Evolutionary conservation across 225 moss, liverwort and hornwort genomes (phyloP), one percentile per base, ranked within the genome.

Genomic region (Anthoceros angustus): DNA sequence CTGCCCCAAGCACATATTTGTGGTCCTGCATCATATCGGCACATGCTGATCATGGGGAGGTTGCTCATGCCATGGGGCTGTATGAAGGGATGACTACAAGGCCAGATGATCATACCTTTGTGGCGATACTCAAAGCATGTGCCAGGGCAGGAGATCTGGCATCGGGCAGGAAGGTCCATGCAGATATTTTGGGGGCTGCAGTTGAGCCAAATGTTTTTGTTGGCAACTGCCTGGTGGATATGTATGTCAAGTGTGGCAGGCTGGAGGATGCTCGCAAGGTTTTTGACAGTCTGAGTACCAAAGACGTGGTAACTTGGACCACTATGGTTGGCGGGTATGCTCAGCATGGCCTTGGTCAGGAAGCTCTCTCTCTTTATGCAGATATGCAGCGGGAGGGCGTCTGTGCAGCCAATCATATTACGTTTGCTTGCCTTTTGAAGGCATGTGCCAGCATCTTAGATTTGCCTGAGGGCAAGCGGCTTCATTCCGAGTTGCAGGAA

Each of bases 271-370:
- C 55, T 18, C 55, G 55, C 55, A 55, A 23, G 14, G 16, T 55
- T 7, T 55, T 20, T 55, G 55, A 55, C 55, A 15, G n/a, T 55
- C 23, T 20, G 55, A 23, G n/a, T 5, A 23, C 7, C 1, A 55
- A 23, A 55, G 55, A 55, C 23, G 55, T 55, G 23, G 55, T 55
- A 23, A 55, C 55, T 18, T 55, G 55, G 55, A 55, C 55, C 55
- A 55, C 55, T 7, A 55, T 55, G 55, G 23, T 55, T 9, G 55
- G n/a, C n/a, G 55, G n/a, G 23, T 55, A 55, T 20, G 55, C n/a
- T 18, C 55, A 55, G 8, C 55, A 55, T 15, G 14, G 55, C n/a
- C 14, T 55, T 55, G 55, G 55, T 15, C 16, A 55, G 8, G 55
- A 55, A 55, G 8, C 55, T 23, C 55, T 55, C 1, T 18, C 16